A percentile compares a stretch with the other conserved stretches of the same genome.
Conservation (phyloP, 2,329 filamentous ascomycete species). For the Lachnellula suecica region DNA sequence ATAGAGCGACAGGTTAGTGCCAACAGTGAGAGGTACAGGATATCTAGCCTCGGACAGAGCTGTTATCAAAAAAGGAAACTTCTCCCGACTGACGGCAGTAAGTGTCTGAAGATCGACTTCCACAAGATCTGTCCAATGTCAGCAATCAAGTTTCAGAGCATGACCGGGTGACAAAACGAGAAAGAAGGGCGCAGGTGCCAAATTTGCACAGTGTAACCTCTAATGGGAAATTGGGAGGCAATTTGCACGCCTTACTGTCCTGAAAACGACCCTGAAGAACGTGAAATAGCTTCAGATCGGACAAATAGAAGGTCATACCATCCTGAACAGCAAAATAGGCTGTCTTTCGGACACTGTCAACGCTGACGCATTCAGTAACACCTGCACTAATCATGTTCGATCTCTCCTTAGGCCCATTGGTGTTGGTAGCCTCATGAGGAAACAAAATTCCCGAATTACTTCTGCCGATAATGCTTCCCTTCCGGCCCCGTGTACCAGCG, state of each 20-base stretch:
- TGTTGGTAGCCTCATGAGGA: slow-evolving; percentile 44
- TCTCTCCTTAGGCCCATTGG: slow-evolving; percentile 41
- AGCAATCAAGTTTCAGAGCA: slow-evolving; percentile 11
- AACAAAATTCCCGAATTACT: slow-evolving; percentile 69
- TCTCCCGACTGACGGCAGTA: slow-evolving; percentile 64
- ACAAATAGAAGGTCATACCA: slow-evolving; percentile 41
- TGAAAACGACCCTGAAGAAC: no score
- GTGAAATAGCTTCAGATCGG: no score
- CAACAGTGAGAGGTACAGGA: slow-evolving; percentile 75
- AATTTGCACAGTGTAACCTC: neutral
- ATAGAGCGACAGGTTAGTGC: slow-evolving; percentile 78
- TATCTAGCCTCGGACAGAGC: slow-evolving; percentile 71
- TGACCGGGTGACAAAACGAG: neutral
- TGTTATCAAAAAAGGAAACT: slow-evolving; percentile 80
- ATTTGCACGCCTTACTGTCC: no score
- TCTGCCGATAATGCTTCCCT: slow-evolving; percentile 63
- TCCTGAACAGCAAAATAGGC: slow-evolving; percentile 82
- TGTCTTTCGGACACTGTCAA: slow-evolving; percentile 65
- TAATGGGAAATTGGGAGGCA: neutral
- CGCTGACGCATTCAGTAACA: slow-evolving; percentile 79
- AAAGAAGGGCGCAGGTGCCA: neutral
- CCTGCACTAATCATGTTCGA: slow-evolving; percentile 69
- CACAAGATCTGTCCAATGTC: slow-evolving; percentile 54
- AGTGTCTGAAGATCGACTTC: slow-evolving; percentile 80
- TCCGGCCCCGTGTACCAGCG: slow-evolving; percentile 50